Conservation (phyloP, 1,139 yeast genomes). For the Scheffersomyces cryptocercus region DNA sequence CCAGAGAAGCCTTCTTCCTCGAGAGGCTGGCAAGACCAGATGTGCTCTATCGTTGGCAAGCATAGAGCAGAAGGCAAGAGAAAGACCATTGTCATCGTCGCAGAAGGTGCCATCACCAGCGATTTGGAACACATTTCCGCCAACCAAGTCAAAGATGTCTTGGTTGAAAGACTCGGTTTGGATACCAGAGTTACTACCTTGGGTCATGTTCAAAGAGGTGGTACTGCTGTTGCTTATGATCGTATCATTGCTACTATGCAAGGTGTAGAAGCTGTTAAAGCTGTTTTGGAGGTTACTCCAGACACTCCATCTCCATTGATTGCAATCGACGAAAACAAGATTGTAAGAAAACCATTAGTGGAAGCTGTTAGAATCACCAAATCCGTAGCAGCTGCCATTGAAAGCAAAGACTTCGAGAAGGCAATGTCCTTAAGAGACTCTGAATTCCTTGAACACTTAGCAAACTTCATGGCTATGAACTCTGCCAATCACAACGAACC, state of each 20-base stretch:
- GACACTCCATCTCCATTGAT: constrained; percentile 95
- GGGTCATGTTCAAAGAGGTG: constrained; percentile 99
- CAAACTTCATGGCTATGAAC: constrained; percentile 65
- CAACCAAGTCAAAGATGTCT: constrained; percentile 73
- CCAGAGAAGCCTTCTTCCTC: constrained; percentile 77
- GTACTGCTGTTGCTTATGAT: constrained; percentile 94
- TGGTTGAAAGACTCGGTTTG: constrained; percentile 72
- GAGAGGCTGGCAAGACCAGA: constrained; percentile 73
- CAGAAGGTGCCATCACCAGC: constrained; percentile 93
- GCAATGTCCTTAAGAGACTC: constrained; percentile 89
- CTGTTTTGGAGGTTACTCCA: constrained; percentile 85
- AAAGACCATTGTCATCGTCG: constrained; percentile 92
- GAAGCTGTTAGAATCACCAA: constrained; percentile 88
- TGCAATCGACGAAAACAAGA: constrained; percentile 84
- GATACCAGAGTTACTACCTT: constrained; percentile 94
- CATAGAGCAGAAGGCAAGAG: constrained; percentile 89
- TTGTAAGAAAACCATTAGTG: constrained; percentile 77
- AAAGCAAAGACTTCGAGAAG: constrained; percentile 71
- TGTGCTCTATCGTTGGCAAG: constrained; percentile 66
- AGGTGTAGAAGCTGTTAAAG: constrained; percentile 96
- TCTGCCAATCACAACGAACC: constrained; percentile 69
- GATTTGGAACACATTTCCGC: constrained; percentile 81
- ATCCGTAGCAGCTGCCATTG: constrained; percentile 84
- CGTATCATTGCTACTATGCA: constrained; percentile 89
- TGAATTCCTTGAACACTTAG: constrained; percentile 77